Evolutionary conservation across 2,329 filamentous ascomycete genomes (phyloP).

Genomic region (Diaporthe vexans): DNA sequence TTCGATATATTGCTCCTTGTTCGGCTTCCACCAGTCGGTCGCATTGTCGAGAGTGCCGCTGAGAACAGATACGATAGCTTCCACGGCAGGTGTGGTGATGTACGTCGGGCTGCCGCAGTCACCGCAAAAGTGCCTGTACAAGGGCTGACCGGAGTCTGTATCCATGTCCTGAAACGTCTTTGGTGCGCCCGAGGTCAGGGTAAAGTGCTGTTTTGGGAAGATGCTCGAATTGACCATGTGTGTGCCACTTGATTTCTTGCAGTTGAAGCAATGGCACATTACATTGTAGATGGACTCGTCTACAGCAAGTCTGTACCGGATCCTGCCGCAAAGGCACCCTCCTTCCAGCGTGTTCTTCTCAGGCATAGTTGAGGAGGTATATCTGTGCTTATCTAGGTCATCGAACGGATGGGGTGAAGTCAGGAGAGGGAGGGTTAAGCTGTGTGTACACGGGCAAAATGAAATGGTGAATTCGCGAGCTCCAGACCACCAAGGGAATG

Average conservation of each 20-base stretch:
- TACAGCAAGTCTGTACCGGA: slow-evolving; percentile 29
- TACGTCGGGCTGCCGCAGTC: slow-evolving; percentile 35
- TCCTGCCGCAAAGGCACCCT: slow-evolving; percentile 36
- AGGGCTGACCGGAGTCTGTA: slow-evolving; percentile 18
- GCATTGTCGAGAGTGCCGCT: slow-evolving; percentile 36
- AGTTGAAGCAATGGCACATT: slow-evolving; percentile 36
- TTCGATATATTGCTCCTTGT: slow-evolving; percentile 36
- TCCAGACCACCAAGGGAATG: neutral
- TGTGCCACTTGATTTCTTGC: slow-evolving; percentile 36
- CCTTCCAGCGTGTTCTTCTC: slow-evolving; percentile 17
- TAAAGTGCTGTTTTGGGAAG: slow-evolving; percentile 29
- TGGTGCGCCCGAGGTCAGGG: slow-evolving; percentile 18
- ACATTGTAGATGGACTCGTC: slow-evolving; percentile 29
- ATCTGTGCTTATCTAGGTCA: neutral
- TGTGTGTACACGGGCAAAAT: too few species aligned
- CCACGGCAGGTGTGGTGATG: slow-evolving; percentile 32
- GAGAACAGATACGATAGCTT: slow-evolving; percentile 7
- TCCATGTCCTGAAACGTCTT: slow-evolving; percentile 15
- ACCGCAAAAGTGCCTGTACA: slow-evolving; percentile 25
- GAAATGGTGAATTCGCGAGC: neutral
- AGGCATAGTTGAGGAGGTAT: neutral
- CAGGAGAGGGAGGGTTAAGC: neutral
- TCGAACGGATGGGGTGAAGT: neutral
- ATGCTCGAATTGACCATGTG: slow-evolving; percentile 37
- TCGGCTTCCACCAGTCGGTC: slow-evolving; percentile 33